Evolutionary conservation across 495 filamentous ascomycete genomes (phyloP).

Genomic region (Lepidopterella palustris): DNA sequence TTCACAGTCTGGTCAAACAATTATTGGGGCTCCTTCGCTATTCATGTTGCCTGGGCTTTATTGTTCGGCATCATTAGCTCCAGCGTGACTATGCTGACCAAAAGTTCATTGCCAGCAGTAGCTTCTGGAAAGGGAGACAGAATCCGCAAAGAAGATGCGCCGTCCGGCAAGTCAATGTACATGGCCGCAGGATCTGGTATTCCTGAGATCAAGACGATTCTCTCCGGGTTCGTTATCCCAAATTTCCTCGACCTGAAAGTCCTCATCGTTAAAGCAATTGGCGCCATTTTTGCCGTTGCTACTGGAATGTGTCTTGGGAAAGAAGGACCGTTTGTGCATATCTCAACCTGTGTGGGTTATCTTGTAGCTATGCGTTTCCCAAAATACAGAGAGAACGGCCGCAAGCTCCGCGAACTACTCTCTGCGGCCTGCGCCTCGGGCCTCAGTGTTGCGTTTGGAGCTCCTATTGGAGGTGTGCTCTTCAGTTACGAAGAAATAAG

Average conservation of each 20-base stretch:
- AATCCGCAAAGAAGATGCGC: conserved; percentile 8
- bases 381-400: conserved; percentile 48
- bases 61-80: conserved; percentile 46
- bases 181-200: conserved; percentile 53
- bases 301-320: conserved; percentile 55
- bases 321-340: conserved; percentile 57
- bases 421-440: conserved; percentile 50
- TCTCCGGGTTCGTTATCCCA: conserved; percentile 55
- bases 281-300: conserved; percentile 49
- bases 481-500: conserved; percentile 52
- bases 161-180: conserved; percentile 47
- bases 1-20: conserved; percentile 43
- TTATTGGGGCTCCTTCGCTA: conserved; percentile 39
- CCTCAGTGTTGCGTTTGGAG: conserved; percentile 53
- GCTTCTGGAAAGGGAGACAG: conserved; percentile 29
- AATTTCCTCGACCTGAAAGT: conserved; percentile 50
- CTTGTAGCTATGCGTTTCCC: conserved; percentile 47
- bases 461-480: conserved; percentile 53
- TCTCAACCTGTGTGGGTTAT: conserved; percentile 51
- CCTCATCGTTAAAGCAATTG: conserved; percentile 51
- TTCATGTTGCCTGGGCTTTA: conserved; percentile 47
- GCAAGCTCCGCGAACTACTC: conserved; percentile 50
- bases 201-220: conserved; percentile 54
- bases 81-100: conserved; percentile 47
- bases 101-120: conserved; percentile 43